phyloP scores from a whole-genome alignment of 108 stramenopile species.

The Conticribra guillardii region DNA sequence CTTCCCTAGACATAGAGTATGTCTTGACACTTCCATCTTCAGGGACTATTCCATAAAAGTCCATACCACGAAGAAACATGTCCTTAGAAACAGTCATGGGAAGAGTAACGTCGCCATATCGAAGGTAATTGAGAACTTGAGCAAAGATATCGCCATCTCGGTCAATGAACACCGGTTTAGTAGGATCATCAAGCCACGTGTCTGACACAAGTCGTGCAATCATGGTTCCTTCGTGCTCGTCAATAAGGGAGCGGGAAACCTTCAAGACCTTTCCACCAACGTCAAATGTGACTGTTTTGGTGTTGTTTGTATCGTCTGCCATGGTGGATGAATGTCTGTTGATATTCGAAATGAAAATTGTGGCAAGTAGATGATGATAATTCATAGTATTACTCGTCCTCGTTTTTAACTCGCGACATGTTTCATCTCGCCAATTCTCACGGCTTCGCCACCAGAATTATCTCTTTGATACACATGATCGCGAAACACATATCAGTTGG shows the following conservation, averaged over 20 bases:
- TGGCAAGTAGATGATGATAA: no score
- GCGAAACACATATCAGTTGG: no score
- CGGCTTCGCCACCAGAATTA: no score
- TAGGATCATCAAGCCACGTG: conserved; percentile 20
- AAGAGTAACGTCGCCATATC: conserved; percentile 3
- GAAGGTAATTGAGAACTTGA: conserved; percentile 10
- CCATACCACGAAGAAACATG: conserved; percentile 20
- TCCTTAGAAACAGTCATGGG: not conserved
- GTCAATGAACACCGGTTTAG: conserved; percentile 24
- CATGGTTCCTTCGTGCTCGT: conserved; percentile 7
- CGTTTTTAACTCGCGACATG: no score
- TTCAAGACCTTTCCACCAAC: conserved; percentile 23
- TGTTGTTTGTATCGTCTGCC: no score
- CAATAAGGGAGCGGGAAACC: conserved; percentile 13
- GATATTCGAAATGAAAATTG: no score
- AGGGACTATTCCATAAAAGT: conserved; percentile 16
- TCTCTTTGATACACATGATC: no score
- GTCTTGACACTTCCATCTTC: conserved; percentile 8
- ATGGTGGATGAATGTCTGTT: no score
- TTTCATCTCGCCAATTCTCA: no score
- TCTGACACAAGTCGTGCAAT: conserved; percentile 18
- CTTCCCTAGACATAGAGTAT: not conserved
- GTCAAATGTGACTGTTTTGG: conserved; percentile 10
- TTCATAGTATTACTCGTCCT: no score
- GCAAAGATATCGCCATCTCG: conserved; percentile 2